Evolutionary conservation across 2,329 filamentous ascomycete species (phyloP), one percentile per base, ranked within the genome.

Genomic region (Claviceps sp.): DNA sequence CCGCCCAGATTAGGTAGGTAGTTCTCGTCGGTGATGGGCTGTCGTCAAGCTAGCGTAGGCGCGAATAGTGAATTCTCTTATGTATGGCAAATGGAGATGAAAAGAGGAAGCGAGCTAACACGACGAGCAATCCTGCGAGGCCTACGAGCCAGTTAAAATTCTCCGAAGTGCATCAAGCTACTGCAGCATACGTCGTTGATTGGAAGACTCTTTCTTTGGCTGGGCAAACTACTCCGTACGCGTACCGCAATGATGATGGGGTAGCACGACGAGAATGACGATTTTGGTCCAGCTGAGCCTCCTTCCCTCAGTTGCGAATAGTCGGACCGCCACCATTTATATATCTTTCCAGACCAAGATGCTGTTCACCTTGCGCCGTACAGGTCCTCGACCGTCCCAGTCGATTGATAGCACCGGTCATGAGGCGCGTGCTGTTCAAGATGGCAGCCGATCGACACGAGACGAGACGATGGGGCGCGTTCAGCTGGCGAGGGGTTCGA

Each of bases 91-190:
- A n/a, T 17, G 7, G 40, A 39, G 26, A 37, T 20, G 38, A 13
- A 36, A 13, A 11, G 13, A n/a, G 7, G 37, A 17, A 34, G 34
- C 13, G n/a, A 13, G 34, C n/a, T 34, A 36, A 50, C 43, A 45
- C 36, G 49, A 45, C 42, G 26, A 56, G 51, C 53, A 52, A 50
- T 53, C 49, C 53, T 53, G 52, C 47, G 51, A 50, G 9, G 38
- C 43, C 43, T 39, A 44, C 47, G 53, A 51, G 52, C 59, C 60
- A 61, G 56, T 61, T 55, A 57, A 55, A 55, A 53, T 50, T 47
- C 55, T 59, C 56, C 53, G 55, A 55, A 55, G 56, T 57, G 58
- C 59, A 56, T 47, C 45, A 50, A 56, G 39, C 53, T 55, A 52
- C 50, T 47, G 54, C 54, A 55, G 55, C 53, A 51, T 47, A 50